Evolutionary conservation across 805 yeast species (phyloP).

Genomic region (Cyberlindnera americana): DNA sequence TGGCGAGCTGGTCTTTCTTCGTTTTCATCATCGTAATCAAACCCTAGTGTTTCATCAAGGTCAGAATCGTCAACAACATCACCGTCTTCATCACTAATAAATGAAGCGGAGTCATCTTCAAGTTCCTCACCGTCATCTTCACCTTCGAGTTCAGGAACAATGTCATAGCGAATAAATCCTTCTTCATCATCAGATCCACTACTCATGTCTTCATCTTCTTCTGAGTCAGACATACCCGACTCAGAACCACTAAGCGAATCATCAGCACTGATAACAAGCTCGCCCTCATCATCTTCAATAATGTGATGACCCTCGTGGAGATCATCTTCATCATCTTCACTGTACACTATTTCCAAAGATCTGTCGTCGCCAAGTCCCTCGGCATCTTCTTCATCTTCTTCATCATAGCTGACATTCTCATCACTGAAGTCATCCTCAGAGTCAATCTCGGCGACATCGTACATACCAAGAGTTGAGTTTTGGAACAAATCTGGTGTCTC

Average conservation of each 20-base stretch:
- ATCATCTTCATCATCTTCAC: slow-evolving; percentile 32
- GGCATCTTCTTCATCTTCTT: slow-evolving; percentile 38
- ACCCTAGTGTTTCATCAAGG: slow-evolving; percentile 25
- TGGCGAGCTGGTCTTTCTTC: background rate
- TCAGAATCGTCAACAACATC: slow-evolving; percentile 13
- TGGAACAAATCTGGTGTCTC: slow-evolving; percentile 81
- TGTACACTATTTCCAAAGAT: slow-evolving; percentile 30
- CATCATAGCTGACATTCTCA: slow-evolving; percentile 44
- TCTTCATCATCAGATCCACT: slow-evolving; percentile 9
- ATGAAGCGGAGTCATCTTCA: slow-evolving; percentile 30
- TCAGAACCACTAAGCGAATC: slow-evolving; percentile 19
- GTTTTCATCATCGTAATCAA: slow-evolving; percentile 23
- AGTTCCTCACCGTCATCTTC: slow-evolving; percentile 15
- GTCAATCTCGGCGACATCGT: slow-evolving; percentile 73
- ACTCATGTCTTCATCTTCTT: slow-evolving; percentile 21
- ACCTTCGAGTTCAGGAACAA: slow-evolving; percentile 14
- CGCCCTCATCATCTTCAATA: slow-evolving; percentile 29
- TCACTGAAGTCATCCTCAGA: slow-evolving; percentile 59
- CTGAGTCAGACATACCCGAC: slow-evolving; percentile 14
- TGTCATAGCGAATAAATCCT: slow-evolving; percentile 14
- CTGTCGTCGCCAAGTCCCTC: slow-evolving; percentile 19
- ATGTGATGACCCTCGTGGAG: slow-evolving; percentile 31
- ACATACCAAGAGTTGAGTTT: slow-evolving; percentile 93
- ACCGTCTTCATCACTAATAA: slow-evolving; percentile 10
- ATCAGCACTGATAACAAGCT: slow-evolving; percentile 17